Base-by-base conservation (phyloP, 2,329 filamentous ascomycete species). In the Aureobasidium melanogenum region DNA sequence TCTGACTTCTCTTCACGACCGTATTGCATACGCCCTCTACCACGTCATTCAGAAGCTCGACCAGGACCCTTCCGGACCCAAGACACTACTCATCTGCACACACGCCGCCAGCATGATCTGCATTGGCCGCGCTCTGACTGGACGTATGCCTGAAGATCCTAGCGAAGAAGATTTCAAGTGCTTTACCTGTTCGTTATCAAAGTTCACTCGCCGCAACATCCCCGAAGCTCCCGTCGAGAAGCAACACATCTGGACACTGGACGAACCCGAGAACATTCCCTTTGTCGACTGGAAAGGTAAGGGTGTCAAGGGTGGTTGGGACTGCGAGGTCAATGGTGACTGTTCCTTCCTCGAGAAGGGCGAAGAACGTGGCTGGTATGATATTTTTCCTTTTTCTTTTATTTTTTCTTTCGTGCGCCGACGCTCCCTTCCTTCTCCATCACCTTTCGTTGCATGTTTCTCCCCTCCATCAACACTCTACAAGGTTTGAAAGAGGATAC, bases 41-140 rank as follows among this genome's bases (percentile, higher is more conserved):
- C 81, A 81, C 50, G 84, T 97, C 66, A 87, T 97, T 66, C 79
- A 82, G 30, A 81, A 84, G 58, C 85, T 89, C 63, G 91, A 97
- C 70, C 70, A 72, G 7, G 80, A 84, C 52, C 78, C 88, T 52
- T 83, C 85, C n/a, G 79, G 82, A 41, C 78, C 80, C 36, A 84
- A 83, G 67, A 82, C 89, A 0, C 80, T 96, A 26, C 74, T 97
- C 43, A 80, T 99, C 41, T 96, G 90, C 75, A 88, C 89, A 1
- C 94, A 99, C 76, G 94, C 94, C 1, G 94, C 94, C 4, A 85
- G 87, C 12, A 83, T 97, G 69, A 97, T 99, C 71, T 88, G 89
- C 9, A 83, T 94, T 66, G 93, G 93, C 0, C 82, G 94, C 43
- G 86, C 85, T 0, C 77, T 99, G 67, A 97, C 92, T 1, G 91